phyloP scores from a whole-genome alignment of 2,329 filamentous ascomycete species.

The Pseudogymnoascus sp. region DNA sequence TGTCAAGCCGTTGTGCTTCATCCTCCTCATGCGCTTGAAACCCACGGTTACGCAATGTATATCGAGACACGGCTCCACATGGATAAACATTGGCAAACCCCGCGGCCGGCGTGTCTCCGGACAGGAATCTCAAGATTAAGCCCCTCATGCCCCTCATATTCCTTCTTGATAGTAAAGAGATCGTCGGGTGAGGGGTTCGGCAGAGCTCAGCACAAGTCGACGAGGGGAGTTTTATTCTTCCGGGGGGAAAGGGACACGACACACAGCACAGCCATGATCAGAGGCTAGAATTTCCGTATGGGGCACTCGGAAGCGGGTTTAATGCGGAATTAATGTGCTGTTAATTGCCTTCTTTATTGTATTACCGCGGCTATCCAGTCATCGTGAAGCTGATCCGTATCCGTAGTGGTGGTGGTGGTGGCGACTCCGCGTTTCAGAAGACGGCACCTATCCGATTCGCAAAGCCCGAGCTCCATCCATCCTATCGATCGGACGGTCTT shows the following conservation, averaged over 20 bases:
- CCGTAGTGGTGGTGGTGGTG: background rate
- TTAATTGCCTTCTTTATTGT: background rate
- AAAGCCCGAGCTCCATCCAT: background rate
- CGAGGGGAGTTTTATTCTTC: background rate
- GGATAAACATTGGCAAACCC: conserved; percentile 1
- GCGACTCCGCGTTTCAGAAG: background rate
- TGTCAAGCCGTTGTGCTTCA: conserved; percentile 2
- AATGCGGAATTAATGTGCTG: conserved; percentile 6
- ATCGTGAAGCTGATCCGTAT: background rate
- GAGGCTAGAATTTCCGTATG: background rate
- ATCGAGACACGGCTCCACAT: background rate
- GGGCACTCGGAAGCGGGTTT: background rate
- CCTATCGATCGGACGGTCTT: background rate
- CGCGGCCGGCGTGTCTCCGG: background rate
- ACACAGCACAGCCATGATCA: background rate
- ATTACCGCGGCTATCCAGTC: conserved; percentile 4
- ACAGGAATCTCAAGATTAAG: background rate
- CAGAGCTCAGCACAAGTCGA: background rate
- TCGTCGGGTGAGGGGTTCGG: background rate
- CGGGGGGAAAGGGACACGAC: background rate
- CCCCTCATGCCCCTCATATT: background rate
- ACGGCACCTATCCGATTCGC: conserved; percentile 1
- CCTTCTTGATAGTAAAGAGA: background rate
- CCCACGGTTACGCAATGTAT: background rate
- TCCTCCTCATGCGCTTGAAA: background rate